Evolutionary conservation across 768 basidiomycete species (phyloP), one percentile per base, ranked within the genome.

Genomic region (Lactarius quietus): DNA sequence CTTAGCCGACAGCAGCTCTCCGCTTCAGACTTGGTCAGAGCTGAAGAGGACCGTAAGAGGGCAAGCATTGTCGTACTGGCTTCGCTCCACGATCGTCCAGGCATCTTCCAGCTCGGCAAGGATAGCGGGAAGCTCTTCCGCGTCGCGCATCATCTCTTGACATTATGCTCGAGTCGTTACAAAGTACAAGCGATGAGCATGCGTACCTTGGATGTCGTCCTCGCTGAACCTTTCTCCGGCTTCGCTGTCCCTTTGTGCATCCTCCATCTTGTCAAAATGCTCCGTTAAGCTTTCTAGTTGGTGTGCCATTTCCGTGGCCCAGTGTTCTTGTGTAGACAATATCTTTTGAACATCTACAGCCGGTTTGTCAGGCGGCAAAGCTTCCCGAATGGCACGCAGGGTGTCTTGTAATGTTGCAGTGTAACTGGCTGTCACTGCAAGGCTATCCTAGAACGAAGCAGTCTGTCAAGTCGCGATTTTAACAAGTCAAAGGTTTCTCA

Each of bases 121-220:
- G 59, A 94, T 91, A 5, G 81, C 78, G 3, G 88, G 88, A 7
- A 94, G 78, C 71, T 92, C 91, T 12, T 88, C 83, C 1, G 89
- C 90, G 72, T 94, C 92, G 45, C 90, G 81, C 69, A 87, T 84
- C 87, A 94, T 92, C 33, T 85, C 92, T 92, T 59, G n/a, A 43
- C 48, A 67, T 8, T n/a, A 59, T 56, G 52, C 60, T 38, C 57
- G 54, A 61, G 31, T 36, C 55, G 55, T 28, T 20, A 66, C 29
- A 52, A 41, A 39, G 23, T 45, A 55, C 23, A 48, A 26, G 33
- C 31, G 8, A 51, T 53, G 45, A 38, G 29, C 20, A 17, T 26
- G 20, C 54, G 31, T 69, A 87, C 90, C 83, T 77, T 84, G 81
- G 62, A 91, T 74, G 70, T 92, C 92, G 31, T 86, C 88, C 63